Evolutionary conservation across 1,139 yeast species (phyloP), one percentile per base, ranked within the genome.

Genomic region (Candida buenavistaensis): DNA sequence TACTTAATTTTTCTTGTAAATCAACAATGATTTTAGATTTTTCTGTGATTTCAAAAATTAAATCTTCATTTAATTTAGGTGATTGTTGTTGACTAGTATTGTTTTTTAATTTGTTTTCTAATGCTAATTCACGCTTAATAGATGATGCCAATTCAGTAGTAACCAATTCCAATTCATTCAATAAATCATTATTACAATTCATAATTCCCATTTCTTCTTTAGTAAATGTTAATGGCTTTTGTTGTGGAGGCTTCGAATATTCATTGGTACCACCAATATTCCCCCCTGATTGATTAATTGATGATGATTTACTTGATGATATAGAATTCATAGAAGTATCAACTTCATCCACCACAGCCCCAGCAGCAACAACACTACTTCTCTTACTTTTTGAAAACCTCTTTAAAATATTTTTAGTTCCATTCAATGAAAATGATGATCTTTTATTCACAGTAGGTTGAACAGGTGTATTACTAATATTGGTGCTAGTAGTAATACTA

Each of bases 121-220:
- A 53, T 6, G 64, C 56, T 16, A 82, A 63, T 54, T 84, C 94
- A 32, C 92, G 64, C 35, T 76, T 73, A 33, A 84, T 81, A 0
- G 89, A 80, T 14, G 78, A 75, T 0, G 89, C 90, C 33, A 84
- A 64, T 50, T 84, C 94, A 14, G 76, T 73, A 2, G 90, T 80
- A 1, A 84, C 81, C 23, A 82, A 53, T 41, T 81, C 82, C 32
- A 84, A 58, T 52, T 84, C 92, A 41, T 73, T 70, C 47, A 82
- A 64, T 28, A 84, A 57, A 22, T 72, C 75, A 33, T 68, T 70
- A 43, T 80, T 82, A 35, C 82, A 77, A 26, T 68, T 74, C 65
- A 83, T 67, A 3, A 82, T 63, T 2, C 81, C 80, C 43, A 81
- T 54, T 45, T 83, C 88, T 23, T 78, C 84, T 30, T 78, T 72